Base-by-base conservation (phyloP, 2,329 filamentous ascomycete genomes). In the Byssothecium circinans region DNA sequence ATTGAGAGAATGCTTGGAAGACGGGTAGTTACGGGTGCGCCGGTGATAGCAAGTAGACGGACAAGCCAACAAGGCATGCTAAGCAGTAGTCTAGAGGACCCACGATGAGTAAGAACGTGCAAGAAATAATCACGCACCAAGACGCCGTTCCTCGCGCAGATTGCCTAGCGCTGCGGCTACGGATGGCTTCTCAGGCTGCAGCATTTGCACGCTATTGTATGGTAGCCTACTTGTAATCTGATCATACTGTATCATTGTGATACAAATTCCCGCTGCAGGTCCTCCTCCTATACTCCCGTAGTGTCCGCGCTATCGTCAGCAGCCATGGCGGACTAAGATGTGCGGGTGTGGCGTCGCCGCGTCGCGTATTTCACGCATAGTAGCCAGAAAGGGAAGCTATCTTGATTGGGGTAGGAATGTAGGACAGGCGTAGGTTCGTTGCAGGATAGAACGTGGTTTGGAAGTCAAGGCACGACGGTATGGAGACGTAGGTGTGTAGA, bases 231-330 rank as follows among this genome's bases (percentile, higher is more conserved):
- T n/a, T n/a, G n/a, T n/a, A 37, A 65, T 67, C 32, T 53, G 35
- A 43, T 67, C 62, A 38, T 67, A 67, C 45, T 67, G 64, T 18
- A 54, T 65, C 20, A 56, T 65, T 38, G 8, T 4, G 12, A 32
- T 14, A n/a, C 29, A 4, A 12, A 60, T 60, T 29, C 10, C 14
- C 32, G 41, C 14, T 19, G 37, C 18, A 27, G 23, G 22, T 8
- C 8, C 34, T 36, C 12, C 34, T 37, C 5, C 14, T 14, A 5
- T n/a, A 32, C 7, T 17, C 41, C 38, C 33, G 41, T 54, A 14
- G 19, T 47, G 25, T 36, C 41, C 36, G 47, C 43, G 2, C 41
- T 34, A 27, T 27, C 25, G 25, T 27, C 25, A 7, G 25, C 25
- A 12, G 29, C 5, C 29, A 32, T 32, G 29, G 6, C 12, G 6